Base-by-base conservation (phyloP, 805 yeast genomes). In the Yamadazyma akitaensis region DNA sequence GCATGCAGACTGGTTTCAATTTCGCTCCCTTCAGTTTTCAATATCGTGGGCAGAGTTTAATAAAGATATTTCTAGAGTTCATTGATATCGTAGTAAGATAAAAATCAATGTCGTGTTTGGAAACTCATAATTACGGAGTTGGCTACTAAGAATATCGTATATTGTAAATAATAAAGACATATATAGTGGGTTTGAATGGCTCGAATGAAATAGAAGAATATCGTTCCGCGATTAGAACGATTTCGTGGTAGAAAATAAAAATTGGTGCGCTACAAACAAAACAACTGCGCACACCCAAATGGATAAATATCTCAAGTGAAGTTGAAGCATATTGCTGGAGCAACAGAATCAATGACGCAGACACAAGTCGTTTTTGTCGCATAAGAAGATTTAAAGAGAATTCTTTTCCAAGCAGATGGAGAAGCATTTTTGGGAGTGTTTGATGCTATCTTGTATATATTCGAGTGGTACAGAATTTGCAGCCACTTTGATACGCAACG, bases 401-500 rank as follows among this genome's bases (percentile, higher is more conserved):
- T 34, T 42, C 39, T 34, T 42, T 17, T 42, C 39, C 17, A 42
- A 34, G 37, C 46, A 43, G n/a, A 31, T 43, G 19, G 37, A 37
- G 42, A 43, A 43, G 16, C 42, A 32, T 3, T 37, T 37, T 37
- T 8, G 42, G 8, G 46, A 37, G 37, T 43, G 42, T 16, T 43
- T 14, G 37, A 43, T 43, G 16, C 31, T 17, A 25, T 43, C 37
- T 43, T 37, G 46, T 43, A 43, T 43, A 33, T 43, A 43, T 43
- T 43, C 37, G 37, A 37, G 37, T 25, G 46, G 42, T 43, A 32
- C 42, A 37, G 46, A 43, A 43, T 43, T 43, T 43, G 46, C 46
- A 37, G 46, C 46, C 26, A 37, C 42, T 21, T 21, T 21, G 24
- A 21, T 21, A 21, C 7, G 35, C 14, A 25, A 21, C n/a, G n/a